These are phyloP conservation scores for Aspergillus sp. DNA, from an alignment of 2,329 filamentous ascomycete genomes.

Conservation along the genomic window DNA sequence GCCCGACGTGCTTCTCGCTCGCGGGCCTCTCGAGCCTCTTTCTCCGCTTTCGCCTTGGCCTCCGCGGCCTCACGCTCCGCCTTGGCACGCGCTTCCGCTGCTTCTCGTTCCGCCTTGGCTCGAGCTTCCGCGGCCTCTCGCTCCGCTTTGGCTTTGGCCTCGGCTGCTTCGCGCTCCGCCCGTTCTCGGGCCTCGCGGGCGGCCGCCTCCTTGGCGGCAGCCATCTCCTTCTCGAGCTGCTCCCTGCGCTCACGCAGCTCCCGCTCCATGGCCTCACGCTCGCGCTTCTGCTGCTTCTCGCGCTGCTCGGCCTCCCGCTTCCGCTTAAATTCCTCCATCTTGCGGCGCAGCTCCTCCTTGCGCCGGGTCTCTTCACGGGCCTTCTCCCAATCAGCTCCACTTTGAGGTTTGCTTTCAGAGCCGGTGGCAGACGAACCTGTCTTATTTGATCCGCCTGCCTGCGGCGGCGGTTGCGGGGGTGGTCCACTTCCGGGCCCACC, in stretches of 20 bases:
- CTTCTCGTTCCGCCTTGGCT: conserved; percentile 25
- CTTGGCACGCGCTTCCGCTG: conserved; percentile 23
- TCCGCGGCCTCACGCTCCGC: conserved; percentile 25
- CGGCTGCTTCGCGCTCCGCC: conserved; percentile 40
- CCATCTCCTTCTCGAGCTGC: conserved; percentile 42
- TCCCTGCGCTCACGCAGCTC: conserved; percentile 43
- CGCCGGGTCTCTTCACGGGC: conserved; percentile 36
- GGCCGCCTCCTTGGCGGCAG: conserved; percentile 31
- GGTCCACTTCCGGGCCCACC: conserved; percentile 24
- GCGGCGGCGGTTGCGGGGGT: conserved; percentile 28
- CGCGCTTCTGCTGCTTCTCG: conserved; percentile 42
- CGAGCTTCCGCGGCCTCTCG: conserved; percentile 32
- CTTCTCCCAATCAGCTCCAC: conserved; percentile 31
- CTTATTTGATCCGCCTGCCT: conserved; percentile 12
- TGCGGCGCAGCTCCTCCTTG: conserved; percentile 41
- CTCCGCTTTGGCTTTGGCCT: conserved; percentile 36
- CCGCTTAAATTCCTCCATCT: conserved; percentile 42
- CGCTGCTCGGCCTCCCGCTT: conserved; percentile 41
- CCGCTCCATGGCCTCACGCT: conserved; percentile 45
- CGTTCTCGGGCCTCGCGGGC: conserved; percentile 28
- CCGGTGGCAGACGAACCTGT: conserved; percentile 2
- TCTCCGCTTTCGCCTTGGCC: conserved; percentile 23
- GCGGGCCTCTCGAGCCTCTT: conserved; percentile 12
- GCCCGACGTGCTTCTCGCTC: conserved; percentile 1
- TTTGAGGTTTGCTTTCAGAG: conserved; percentile 22